A percentile compares a stretch with the other conserved stretches of the same genome.
These are phyloP conservation scores for Pezicula radicicola DNA, from an alignment of 2,329 filamentous ascomycete species.

Conservation along the genomic window DNA sequence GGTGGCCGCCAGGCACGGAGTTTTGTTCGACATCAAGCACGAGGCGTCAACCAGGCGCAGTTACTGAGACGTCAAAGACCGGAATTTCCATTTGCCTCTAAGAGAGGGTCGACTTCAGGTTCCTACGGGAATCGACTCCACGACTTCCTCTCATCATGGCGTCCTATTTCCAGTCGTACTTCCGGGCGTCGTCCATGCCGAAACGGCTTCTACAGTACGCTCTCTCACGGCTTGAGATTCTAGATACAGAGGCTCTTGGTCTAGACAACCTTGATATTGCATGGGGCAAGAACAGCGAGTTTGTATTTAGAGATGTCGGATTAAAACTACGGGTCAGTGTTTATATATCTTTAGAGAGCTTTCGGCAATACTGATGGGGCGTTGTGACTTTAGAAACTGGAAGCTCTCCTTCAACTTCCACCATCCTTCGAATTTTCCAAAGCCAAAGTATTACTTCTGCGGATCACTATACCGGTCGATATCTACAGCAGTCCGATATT, in stretches of 20 bases:
- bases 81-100: neutral
- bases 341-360: neutral
- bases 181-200: slow-evolving; percentile 64
- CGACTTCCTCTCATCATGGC: slow-evolving; percentile 22
- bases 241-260: slow-evolving; percentile 85
- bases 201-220: slow-evolving; percentile 87
- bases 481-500: slow-evolving; percentile 81
- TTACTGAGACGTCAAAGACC: slow-evolving; percentile 9
- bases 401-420: slow-evolving; percentile 71
- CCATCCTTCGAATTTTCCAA: slow-evolving; percentile 66
- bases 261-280: slow-evolving; percentile 82
- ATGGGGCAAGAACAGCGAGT: slow-evolving; percentile 74
- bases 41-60: slow-evolving; percentile 18
- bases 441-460: slow-evolving; percentile 73
- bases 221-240: slow-evolving; percentile 76
- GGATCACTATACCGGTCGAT: slow-evolving; percentile 82
- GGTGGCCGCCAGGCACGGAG: slow-evolving; percentile 15
- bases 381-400: slow-evolving; percentile 64
- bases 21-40: slow-evolving; percentile 18
- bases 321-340: slow-evolving; percentile 69
- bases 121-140: neutral
- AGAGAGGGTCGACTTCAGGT: slow-evolving; percentile 2
- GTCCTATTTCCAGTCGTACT: slow-evolving; percentile 29
- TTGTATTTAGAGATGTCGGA: slow-evolving; percentile 85
- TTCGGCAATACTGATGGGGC: slow-evolving; percentile 14